Percentiles rank a stretch among this genome's conserved stretches.
These are phyloP conservation scores for Quercus rubra DNA, from an alignment of 306 rosid genomes.

Conservation along the genomic window DNA sequence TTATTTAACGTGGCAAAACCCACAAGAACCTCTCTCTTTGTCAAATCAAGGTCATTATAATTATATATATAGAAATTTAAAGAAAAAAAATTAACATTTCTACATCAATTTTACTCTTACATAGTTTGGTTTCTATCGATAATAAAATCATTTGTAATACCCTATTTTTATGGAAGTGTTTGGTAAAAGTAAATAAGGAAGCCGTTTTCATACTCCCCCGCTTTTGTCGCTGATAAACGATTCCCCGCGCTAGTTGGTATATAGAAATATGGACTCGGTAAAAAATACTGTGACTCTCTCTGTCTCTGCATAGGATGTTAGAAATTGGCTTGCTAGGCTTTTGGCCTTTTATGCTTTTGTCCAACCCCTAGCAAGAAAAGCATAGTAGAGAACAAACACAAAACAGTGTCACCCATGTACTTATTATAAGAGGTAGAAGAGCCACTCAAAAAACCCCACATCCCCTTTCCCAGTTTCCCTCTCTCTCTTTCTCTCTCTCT, in stretches of 20 bases:
- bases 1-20: too few relatives aligned
- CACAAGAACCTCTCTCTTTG: too few relatives aligned
- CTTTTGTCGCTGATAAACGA: constrained; percentile 35
- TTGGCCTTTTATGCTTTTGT: constrained; percentile 50
- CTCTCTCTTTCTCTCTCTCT: constrained; percentile 11
- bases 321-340: constrained; percentile 32
- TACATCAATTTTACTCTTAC: too few relatives aligned
- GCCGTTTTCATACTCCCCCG: constrained; percentile 45
- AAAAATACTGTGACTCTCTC: neutral
- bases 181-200: neutral
- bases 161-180: too few relatives aligned
- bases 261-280: neutral
- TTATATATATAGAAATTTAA: too few relatives aligned
- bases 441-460: constrained; percentile 35
- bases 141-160: too few relatives aligned
- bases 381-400: neutral
- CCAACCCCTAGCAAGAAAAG: constrained; percentile 34
- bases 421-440: constrained; percentile 40
- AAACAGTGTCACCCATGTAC: constrained; percentile 38
- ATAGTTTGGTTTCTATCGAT: too few relatives aligned
- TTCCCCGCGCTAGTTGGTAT: constrained; percentile 28
- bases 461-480: neutral
- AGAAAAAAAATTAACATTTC: too few relatives aligned
- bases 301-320: neutral
- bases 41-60: too few relatives aligned